phyloP scores from a whole-genome alignment of 148 eudicot species.

The Pouteria glomerata region DNA sequence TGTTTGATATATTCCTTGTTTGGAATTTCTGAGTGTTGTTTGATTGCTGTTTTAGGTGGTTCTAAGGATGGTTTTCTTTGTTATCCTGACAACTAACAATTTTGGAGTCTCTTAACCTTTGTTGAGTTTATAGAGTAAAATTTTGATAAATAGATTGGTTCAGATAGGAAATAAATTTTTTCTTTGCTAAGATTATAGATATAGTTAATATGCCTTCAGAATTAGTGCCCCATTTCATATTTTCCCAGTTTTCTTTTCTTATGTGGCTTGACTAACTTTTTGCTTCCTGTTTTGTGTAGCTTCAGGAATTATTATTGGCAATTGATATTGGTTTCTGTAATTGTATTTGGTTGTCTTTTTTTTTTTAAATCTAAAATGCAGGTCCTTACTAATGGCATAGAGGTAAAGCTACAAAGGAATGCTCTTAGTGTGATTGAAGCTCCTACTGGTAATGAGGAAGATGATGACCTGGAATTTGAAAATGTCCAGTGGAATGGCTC shows the following conservation, averaged over 20 bases:
- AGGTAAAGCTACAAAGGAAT: slow-evolving; percentile 68
- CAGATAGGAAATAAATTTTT: background rate
- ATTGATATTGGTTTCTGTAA: too few relatives aligned
- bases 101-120: too few relatives aligned
- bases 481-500: slow-evolving; percentile 46
- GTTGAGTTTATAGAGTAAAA: background rate
- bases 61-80: background rate
- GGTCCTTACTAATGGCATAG: slow-evolving; percentile 73
- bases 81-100: too few relatives aligned
- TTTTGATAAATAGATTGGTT: background rate
- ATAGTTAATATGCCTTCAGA: background rate
- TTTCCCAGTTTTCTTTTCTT: background rate
- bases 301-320: too few relatives aligned
- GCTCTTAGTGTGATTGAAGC: slow-evolving; percentile 65
- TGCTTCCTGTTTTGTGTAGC: background rate
- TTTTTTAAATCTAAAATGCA: slow-evolving; percentile 8
- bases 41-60: background rate
- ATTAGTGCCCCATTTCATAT: background rate
- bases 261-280: too few relatives aligned
- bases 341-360: background rate
- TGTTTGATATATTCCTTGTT: background rate
- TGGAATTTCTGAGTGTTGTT: background rate
- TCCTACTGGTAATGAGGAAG: slow-evolving; percentile 73
- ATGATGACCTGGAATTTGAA: slow-evolving; percentile 55
- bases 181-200: background rate